phyloP scores from a whole-genome alignment of 2,329 filamentous ascomycete genomes.

The Aschersonia sp. region DNA sequence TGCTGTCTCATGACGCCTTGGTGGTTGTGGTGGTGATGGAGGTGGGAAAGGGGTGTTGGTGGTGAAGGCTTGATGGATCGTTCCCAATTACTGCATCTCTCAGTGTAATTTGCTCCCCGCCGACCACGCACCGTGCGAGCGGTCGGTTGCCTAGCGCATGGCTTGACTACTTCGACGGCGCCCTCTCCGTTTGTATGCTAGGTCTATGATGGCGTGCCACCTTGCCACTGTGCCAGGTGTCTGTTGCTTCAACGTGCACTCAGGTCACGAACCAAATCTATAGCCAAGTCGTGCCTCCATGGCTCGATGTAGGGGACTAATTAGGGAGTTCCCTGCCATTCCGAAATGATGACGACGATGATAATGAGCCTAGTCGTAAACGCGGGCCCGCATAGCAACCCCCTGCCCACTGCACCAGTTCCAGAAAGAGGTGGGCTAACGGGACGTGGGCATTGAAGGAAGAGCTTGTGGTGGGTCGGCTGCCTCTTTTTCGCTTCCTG shows the following conservation, averaged over 20 bases:
- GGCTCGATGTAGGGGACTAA: too few species aligned
- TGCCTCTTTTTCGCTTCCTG: not conserved
- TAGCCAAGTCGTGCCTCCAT: too few species aligned
- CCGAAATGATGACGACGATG: not conserved
- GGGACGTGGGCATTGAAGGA: not conserved
- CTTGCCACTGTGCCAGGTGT: too few species aligned
- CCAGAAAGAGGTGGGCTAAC: too few species aligned
- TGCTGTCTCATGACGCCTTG: not conserved
- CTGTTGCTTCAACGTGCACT: too few species aligned
- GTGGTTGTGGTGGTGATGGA: not conserved
- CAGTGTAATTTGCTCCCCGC: not conserved
- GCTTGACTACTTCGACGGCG: not conserved
- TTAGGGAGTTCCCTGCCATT: too few species aligned
- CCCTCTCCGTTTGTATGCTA: too few species aligned
- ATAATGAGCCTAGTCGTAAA: not conserved
- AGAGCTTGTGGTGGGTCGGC: not conserved
- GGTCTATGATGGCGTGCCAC: too few species aligned
- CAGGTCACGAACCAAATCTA: too few species aligned
- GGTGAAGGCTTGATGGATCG: too few species aligned
- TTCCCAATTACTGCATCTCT: not conserved
- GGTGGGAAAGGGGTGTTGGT: too few species aligned
- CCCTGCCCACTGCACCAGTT: not conserved
- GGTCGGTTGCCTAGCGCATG: not conserved
- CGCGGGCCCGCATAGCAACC: not conserved
- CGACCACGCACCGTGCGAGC: not conserved